Base-by-base conservation (phyloP, 306 rosid species). In the Vigna reflexopilosa region DNA sequence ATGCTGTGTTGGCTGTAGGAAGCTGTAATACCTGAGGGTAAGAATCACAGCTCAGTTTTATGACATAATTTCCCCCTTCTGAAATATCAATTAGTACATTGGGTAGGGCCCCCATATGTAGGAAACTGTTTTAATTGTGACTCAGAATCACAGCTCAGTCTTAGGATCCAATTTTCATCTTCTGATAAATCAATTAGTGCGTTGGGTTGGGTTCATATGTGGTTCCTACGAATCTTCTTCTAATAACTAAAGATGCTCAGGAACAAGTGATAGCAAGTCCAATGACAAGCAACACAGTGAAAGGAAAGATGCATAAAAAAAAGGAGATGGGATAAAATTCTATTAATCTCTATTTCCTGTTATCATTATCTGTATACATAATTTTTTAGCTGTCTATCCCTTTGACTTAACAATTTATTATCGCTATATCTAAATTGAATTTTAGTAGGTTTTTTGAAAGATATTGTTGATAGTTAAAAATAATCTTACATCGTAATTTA, bases 171-270 rank as follows among this genome's bases (percentile, higher is more conserved):
- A 47, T 61, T 62, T 32, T 79, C 57, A 63, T 22, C 54, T 36
- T 50, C 34, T 62, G 34, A 75, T 57, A 68, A 52, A 77, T 45
- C 52, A 63, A 45, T 26, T 22, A 63, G 28, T 14, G 42, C 22
- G 26, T 13, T 26, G 10, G 40, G 65, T 51, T 61, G 62, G 69
- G 36, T 64, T 17, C 13, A 40, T 49, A 50, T 69, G 72, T 45
- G 70, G 55, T 65, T n/a, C 72, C 79, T 55, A 56, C 42, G 28
- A 32, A 13, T 32, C 79, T 36, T 34, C 65, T 32, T 47, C 3
- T 28, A 73, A 51, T 10, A 70, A 56, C 34, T 20, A 30, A 55
- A 72, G 54, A 83, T 56, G 51, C 77, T 58, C 55, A 17, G 3
- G 51, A 66, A 72, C 67, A 66, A 49, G 59, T 58, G 34, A 58